Evolutionary conservation across 257 asterid genomes (phyloP).

Genomic region (Anisodus acutangulus): DNA sequence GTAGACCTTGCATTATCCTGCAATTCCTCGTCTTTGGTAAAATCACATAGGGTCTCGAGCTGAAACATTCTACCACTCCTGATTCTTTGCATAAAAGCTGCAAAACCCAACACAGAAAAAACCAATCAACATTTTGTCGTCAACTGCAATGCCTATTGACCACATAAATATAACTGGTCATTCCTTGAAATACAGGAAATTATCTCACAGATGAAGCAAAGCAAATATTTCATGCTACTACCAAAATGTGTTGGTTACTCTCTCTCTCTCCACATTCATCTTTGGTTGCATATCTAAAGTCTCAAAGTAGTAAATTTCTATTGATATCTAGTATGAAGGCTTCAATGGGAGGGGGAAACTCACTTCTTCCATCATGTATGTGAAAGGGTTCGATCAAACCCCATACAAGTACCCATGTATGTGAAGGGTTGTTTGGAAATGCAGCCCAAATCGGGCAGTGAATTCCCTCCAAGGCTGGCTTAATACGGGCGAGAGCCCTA

Average conservation of each 20-base stretch:
- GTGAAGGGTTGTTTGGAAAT: background rate
- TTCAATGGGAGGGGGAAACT: background rate
- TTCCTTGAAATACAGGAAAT: background rate
- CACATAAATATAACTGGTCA: constrained; percentile 7
- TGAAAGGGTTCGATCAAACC: no score
- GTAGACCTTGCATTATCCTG: constrained; percentile 33
- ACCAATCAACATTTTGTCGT: background rate
- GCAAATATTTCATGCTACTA: background rate
- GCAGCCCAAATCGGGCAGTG: background rate
- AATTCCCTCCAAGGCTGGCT: background rate
- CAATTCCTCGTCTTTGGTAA: constrained; percentile 55
- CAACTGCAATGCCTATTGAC: background rate
- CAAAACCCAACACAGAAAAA: constrained; percentile 29
- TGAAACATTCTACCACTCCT: constrained; percentile 64
- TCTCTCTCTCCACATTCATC: background rate
- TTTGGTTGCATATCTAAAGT: background rate
- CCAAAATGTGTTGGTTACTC: background rate
- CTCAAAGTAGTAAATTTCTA: background rate
- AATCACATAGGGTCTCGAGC: constrained; percentile 65
- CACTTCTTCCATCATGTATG: background rate
- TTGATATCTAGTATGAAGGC: constrained; percentile 1
- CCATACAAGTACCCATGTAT: background rate
- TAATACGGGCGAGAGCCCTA: background rate
- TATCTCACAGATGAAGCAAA: background rate
- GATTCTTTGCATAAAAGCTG: constrained; percentile 87